phyloP scores from a whole-genome alignment of 495 filamentous ascomycete species.

The Penicillium diatomitis region DNA sequence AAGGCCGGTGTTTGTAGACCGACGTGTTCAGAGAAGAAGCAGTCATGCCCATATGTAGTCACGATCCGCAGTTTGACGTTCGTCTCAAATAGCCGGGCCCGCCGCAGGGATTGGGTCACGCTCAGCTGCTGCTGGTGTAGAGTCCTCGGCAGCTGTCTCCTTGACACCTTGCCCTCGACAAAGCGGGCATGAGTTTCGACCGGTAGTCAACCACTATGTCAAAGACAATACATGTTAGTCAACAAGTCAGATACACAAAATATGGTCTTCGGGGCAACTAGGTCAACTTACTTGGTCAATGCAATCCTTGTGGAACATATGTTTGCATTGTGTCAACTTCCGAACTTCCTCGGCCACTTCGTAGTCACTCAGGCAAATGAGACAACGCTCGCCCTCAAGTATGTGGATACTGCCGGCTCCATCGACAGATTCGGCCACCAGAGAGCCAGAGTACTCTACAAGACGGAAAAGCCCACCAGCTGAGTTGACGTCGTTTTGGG shows the following conservation, averaged over 20 bases:
- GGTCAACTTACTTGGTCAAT: conserved; percentile 58
- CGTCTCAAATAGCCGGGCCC: conserved; percentile 11
- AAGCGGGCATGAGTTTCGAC: conserved; percentile 69
- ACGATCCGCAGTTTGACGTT: background rate
- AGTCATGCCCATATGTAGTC: background rate
- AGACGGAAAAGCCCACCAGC: conserved; percentile 52
- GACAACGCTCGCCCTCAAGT: conserved; percentile 51
- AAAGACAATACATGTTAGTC: conserved; percentile 4
- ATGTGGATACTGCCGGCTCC: conserved; percentile 41
- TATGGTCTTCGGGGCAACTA: background rate
- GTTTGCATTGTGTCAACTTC: conserved; percentile 55
- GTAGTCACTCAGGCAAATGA: conserved; percentile 67
- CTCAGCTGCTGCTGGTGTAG: conserved; percentile 4
- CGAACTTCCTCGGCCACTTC: conserved; percentile 55
- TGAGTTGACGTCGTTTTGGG: conserved; percentile 54
- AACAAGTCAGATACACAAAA: background rate
- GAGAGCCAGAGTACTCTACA: conserved; percentile 33
- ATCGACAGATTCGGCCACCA: conserved; percentile 43
- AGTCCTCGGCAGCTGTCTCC: conserved; percentile 20
- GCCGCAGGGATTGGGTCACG: conserved; percentile 12
- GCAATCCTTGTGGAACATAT: conserved; percentile 65
- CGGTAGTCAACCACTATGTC: conserved; percentile 65
- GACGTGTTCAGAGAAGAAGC: background rate
- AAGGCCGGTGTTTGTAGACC: background rate
- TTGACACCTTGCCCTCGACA: conserved; percentile 62